These are phyloP conservation scores for carrot (Daucus carota) DNA, from an alignment of 129 eudicot genomes.

Conservation along the genomic window DNA sequence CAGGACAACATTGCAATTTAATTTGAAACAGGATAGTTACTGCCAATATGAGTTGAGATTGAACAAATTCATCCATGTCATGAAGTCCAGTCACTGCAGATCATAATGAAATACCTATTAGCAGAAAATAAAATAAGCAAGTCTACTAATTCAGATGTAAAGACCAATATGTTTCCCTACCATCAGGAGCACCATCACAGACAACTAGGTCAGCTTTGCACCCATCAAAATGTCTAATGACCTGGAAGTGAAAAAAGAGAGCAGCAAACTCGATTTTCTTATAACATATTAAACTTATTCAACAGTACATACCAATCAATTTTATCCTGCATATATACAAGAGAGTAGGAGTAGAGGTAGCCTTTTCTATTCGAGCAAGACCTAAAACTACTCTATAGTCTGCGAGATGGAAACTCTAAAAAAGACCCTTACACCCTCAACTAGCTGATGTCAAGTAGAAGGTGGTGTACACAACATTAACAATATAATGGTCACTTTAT, in stretches of 20 bases:
- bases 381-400: background rate
- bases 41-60: constrained; percentile 92
- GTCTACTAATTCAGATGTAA: background rate
- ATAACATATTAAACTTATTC: background rate
- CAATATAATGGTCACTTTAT: background rate
- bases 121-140: background rate
- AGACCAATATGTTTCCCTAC: constrained; percentile 24
- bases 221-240: constrained; percentile 96
- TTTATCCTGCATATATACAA: background rate
- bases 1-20: background rate
- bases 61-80: constrained; percentile 99
- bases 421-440: background rate
- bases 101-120: constrained; percentile 5
- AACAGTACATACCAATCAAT: background rate
- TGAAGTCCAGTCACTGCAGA: constrained; percentile 93
- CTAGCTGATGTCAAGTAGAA: background rate
- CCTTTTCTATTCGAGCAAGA: background rate
- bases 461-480: background rate
- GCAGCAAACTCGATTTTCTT: background rate
- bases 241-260: constrained; percentile 36
- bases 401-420: background rate
- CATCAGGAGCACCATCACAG: constrained; percentile 99
- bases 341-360: background rate
- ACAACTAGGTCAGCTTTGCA: constrained; percentile 99
- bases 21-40: constrained; percentile 25